Evolutionary conservation across 345 rosid species (phyloP).

Genomic region (Dimocarpus longan): DNA sequence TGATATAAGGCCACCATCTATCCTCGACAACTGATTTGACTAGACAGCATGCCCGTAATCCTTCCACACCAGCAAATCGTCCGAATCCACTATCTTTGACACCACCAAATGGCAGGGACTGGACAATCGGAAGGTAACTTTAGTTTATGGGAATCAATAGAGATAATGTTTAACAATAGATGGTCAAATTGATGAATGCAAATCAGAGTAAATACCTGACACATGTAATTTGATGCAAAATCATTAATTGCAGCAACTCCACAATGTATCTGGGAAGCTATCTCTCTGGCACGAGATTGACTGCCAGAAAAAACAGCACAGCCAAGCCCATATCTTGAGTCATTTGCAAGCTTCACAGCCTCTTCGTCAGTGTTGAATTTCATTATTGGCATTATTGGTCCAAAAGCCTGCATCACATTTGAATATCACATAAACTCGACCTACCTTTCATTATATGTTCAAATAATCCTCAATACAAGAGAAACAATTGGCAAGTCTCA

Average conservation of each 20-base stretch:
- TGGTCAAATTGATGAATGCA: background rate
- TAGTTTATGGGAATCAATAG: background rate
- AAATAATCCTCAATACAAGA: background rate
- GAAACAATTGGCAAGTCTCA: background rate
- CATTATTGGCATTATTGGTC: constrained; percentile 99
- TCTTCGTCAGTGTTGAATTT: constrained; percentile 90
- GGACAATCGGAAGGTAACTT: constrained; percentile 26
- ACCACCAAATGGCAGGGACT: constrained; percentile 99
- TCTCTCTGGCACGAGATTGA: constrained; percentile 71
- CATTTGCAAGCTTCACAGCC: constrained; percentile 83
- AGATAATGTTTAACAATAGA: background rate
- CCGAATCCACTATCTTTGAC: constrained; percentile 97
- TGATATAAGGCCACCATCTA: constrained; percentile 93
- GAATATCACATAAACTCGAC: constrained; percentile 9
- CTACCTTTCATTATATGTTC: background rate
- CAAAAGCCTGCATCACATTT: constrained; percentile 72
- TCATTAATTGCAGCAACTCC: constrained; percentile 95
- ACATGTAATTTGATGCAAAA: constrained; percentile 90
- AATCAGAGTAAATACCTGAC: constrained; percentile 60
- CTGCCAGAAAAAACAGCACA: constrained; percentile 93
- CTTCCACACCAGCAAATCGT: constrained; percentile 93
- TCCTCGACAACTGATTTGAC: constrained; percentile 95
- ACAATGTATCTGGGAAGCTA: constrained; percentile 83
- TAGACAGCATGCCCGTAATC: constrained; percentile 92
- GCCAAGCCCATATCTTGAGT: constrained; percentile 91